Percentiles rank a stretch among this genome's conserved stretches.
Evolutionary conservation across 805 yeast species (phyloP).

Genomic region (Metschnikowia anglica): DNA sequence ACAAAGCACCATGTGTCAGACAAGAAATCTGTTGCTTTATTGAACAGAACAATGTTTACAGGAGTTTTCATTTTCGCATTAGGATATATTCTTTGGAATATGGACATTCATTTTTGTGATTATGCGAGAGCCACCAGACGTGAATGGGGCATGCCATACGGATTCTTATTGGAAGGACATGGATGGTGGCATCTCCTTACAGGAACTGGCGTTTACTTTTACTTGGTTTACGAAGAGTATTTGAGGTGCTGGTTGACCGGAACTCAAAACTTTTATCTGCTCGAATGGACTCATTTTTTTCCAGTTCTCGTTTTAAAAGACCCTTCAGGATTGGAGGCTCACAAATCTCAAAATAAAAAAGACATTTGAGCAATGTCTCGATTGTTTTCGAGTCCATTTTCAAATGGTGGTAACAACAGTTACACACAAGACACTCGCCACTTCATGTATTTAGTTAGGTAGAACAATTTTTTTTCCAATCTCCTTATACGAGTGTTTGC

Average conservation of each 20-base stretch:
- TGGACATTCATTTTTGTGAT: slow-evolving; percentile 78
- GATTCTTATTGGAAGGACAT: slow-evolving; percentile 84
- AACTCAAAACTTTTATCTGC: slow-evolving; percentile 52
- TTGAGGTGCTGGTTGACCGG: slow-evolving; percentile 66
- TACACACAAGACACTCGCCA: neutral
- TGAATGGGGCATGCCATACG: slow-evolving; percentile 74
- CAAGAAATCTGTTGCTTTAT: slow-evolving; percentile 41
- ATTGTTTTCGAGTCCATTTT: no score
- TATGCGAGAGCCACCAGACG: slow-evolving; percentile 60
- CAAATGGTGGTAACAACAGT: neutral
- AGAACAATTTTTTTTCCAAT: neutral
- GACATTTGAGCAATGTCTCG: slow-evolving; percentile 1
- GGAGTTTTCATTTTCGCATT: slow-evolving; percentile 64
- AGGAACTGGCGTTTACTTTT: slow-evolving; percentile 84
- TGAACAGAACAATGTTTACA: slow-evolving; percentile 53
- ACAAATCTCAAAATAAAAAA: slow-evolving; percentile 9
- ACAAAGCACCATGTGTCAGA: slow-evolving; percentile 55
- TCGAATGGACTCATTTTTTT: slow-evolving; percentile 53
- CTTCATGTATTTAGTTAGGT: neutral
- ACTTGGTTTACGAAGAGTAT: slow-evolving; percentile 75
- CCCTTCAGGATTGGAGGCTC: slow-evolving; percentile 15
- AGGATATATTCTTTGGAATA: slow-evolving; percentile 86
- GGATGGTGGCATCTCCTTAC: slow-evolving; percentile 97
- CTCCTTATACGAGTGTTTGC: neutral
- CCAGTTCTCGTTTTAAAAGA: slow-evolving; percentile 20